Evolutionary conservation across 306 rosid species (phyloP).

Genomic region (Pyrus pyrifolia): DNA sequence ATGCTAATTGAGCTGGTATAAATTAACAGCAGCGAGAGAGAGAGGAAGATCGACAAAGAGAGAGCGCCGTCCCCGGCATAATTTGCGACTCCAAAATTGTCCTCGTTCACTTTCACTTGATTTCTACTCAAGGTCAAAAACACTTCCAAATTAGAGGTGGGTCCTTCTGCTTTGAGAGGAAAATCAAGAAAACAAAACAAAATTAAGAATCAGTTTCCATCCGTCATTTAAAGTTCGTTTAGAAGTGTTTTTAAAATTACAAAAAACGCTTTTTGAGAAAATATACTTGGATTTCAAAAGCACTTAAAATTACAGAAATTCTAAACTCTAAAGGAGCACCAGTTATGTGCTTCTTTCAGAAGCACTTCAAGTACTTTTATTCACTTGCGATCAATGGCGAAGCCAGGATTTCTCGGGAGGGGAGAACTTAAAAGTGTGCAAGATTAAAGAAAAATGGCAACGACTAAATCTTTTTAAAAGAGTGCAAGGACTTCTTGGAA

Average conservation of each 20-base stretch:
- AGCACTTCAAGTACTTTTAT: accelerated
- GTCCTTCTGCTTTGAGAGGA: background rate
- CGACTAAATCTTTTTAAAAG: too few relatives aligned
- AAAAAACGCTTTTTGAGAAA: accelerated
- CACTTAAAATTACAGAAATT: too few relatives aligned
- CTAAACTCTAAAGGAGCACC: too few relatives aligned
- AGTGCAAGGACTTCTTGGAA: too few relatives aligned
- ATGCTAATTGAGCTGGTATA: background rate
- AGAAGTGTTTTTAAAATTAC: accelerated
- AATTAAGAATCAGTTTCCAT: too few relatives aligned
- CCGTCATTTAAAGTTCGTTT: accelerated
- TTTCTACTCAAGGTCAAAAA: background rate
- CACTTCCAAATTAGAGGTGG: background rate
- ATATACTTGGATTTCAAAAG: too few relatives aligned
- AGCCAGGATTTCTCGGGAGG: too few relatives aligned
- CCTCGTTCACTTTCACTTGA: background rate
- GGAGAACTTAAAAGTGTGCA: too few relatives aligned
- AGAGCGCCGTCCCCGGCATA: background rate
- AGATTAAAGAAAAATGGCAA: too few relatives aligned
- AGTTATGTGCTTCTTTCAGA: too few relatives aligned
- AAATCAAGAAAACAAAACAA: background rate
- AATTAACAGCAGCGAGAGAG: background rate
- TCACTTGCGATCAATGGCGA: too few relatives aligned
- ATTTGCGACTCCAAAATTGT: background rate
- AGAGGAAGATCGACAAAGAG: background rate